Evolutionary conservation across 164 flowering plant genomes (phyloP).

Genomic region (Magnolia changhungtana): DNA sequence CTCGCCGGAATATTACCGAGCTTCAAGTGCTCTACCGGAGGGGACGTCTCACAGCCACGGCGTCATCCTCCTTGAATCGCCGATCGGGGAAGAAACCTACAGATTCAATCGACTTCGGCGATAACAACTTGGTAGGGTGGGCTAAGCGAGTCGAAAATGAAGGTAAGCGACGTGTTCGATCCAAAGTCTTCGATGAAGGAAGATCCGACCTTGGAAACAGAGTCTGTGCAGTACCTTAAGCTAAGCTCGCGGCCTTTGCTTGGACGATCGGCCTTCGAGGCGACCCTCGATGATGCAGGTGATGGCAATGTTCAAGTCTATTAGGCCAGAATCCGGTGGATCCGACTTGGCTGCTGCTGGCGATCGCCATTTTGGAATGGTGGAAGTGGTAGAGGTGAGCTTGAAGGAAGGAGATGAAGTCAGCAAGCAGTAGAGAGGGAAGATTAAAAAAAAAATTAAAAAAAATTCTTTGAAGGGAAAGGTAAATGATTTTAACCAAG

Average conservation of each 20-base stretch:
- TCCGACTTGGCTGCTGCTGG: conserved; percentile 39
- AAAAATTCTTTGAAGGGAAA: conserved; percentile 10
- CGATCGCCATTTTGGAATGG: conserved; percentile 40
- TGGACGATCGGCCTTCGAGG: conserved; percentile 72
- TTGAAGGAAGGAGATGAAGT: conserved; percentile 66
- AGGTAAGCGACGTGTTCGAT: conserved; percentile 77
- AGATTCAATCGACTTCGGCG: conserved; percentile 87
- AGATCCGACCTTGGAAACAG: conserved; percentile 68
- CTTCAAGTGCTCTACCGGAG: conserved; percentile 81
- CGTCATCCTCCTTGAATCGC: conserved; percentile 85
- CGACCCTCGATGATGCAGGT: conserved; percentile 95
- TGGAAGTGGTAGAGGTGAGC: conserved; percentile 68
- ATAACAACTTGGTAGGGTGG: conserved; percentile 96
- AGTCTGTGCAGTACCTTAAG: conserved; percentile 84
- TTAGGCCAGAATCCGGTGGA: conserved; percentile 70
- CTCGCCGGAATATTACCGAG: conserved; percentile 96
- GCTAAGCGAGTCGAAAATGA: conserved; percentile 75
- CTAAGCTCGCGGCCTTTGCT: conserved; percentile 75
- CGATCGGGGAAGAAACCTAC: conserved; percentile 87
- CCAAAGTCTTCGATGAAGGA: conserved; percentile 66
- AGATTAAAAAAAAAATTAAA: conserved; percentile 2
- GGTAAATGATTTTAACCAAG: conserved; percentile 8
- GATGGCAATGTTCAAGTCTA: conserved; percentile 91
- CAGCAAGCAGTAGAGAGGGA: conserved; percentile 17
- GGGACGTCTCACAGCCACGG: conserved; percentile 98